Base-by-base conservation (phyloP, 305 asterid species). In the Fraxinus platypoda region DNA sequence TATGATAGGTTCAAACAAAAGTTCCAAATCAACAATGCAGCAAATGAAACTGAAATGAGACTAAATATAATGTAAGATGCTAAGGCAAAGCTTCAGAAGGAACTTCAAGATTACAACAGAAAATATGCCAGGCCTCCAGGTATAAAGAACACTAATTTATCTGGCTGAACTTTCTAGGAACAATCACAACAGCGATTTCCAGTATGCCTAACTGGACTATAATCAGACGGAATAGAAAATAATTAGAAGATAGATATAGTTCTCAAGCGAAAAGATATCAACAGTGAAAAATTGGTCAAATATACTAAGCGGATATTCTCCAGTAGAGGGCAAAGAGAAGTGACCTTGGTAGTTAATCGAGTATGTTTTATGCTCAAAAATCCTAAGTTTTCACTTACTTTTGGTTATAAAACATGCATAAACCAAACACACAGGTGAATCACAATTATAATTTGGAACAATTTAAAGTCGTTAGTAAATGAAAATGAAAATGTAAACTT, bases 11-110 rank as follows among this genome's bases (percentile, higher is more conserved):
- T 68, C 52, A 8, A 34, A 25, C 30, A 83, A 59, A 86, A 52
- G 71, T 81, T 59, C 26, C 21, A 52, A 78, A 80, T 66, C 75
- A 72, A 31, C 19, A 78, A 71, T 66, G 64, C 46, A 77, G 72
- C 73, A 78, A 30, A 17, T 66, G 54, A 68, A 77, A 23, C 3
- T 26, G 76, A 72, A 54, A 49, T 54, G 75, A 74, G 75, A 52
- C 31, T 19, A 31, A 5, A 80, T 6, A 43, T 19, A 66, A 70
- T 75, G 49, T 74, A 43, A 75, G 84, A 77, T 66, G 72, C 2
- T 26, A 30, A 80, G 49, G 64, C 72, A 75, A 6, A 17, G 59
- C 54, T 37, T 81, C 19, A 12, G 25, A 78, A 37, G 70, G 21
- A 41, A 78, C 70, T 85, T 3, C 25, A 73, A 28, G n/a, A 76